Conservation (phyloP, 2,329 filamentous ascomycete species). For the Colletotrichum agaves region DNA sequence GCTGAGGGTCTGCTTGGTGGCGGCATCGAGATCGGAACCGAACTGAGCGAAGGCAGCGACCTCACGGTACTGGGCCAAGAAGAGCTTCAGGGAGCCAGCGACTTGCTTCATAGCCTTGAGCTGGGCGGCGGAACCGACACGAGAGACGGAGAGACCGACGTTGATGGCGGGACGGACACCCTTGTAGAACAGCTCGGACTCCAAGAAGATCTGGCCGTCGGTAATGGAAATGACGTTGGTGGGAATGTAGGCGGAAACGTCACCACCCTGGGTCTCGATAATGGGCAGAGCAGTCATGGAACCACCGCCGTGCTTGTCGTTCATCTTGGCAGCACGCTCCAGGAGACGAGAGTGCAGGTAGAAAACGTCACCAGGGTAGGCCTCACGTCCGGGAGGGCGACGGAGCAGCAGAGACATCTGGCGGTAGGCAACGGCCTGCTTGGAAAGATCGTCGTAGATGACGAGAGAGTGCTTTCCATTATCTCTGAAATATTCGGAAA, state of each 20-base stretch:
- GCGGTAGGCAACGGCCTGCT: conserved; percentile 98
- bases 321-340: conserved; percentile 99
- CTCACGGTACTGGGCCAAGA: conserved; percentile 99
- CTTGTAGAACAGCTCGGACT: conserved; percentile 99
- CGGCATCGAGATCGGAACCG: conserved; percentile 98
- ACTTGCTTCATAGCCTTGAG: conserved; percentile 99
- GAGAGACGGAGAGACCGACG: conserved; percentile 99
- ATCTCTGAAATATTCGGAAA: conserved; percentile 81
- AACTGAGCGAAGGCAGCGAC: conserved; percentile 99
- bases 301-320: conserved; percentile 91
- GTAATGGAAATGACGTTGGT: conserved; percentile 99
- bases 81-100: conserved; percentile 98
- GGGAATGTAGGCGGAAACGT: conserved; percentile 99
- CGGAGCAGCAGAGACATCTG: conserved; percentile 99
- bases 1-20: conserved; percentile 97
- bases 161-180: conserved; percentile 99
- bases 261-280: conserved; percentile 99
- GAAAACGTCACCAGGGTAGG: conserved; percentile 99
- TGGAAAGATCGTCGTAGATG: conserved; percentile 94
- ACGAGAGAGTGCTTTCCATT: conserved; percentile 89
- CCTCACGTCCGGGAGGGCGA: conserved; percentile 98
- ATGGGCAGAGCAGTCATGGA: conserved; percentile 96
- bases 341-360: conserved; percentile 99
- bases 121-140: conserved; percentile 99
- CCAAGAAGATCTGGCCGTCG: conserved; percentile 99